These are phyloP conservation scores for Brassica hybrid DNA, from an alignment of 441 rosid genomes.

Conservation along the genomic window DNA sequence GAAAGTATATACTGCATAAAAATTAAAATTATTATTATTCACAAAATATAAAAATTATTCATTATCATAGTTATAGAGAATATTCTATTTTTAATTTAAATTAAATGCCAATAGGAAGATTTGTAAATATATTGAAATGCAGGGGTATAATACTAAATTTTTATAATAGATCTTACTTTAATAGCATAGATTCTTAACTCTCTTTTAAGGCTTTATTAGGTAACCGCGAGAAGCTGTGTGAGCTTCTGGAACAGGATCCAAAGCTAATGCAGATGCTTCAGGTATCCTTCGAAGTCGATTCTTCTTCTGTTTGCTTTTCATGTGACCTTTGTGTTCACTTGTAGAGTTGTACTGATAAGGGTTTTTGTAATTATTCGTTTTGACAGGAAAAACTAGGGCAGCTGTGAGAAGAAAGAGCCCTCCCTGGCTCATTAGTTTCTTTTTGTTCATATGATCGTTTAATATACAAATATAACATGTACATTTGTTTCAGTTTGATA, in stretches of 20 bases:
- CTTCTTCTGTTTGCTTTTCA: background rate
- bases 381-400: constrained; percentile 74
- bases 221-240: constrained; percentile 91
- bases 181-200: constrained; percentile 27
- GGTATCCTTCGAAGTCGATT: constrained; percentile 48
- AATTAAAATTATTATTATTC: too few species aligned
- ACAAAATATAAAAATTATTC: too few species aligned
- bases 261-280: constrained; percentile 98
- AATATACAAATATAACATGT: constrained; percentile 27
- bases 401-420: constrained; percentile 45
- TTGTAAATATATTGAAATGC: too few species aligned
- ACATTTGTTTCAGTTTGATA: constrained; percentile 33
- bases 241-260: constrained; percentile 96
- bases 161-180: too few species aligned
- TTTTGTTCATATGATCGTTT: constrained; percentile 10
- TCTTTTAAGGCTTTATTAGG: constrained; percentile 74
- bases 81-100: too few species aligned
- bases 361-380: constrained; percentile 28
- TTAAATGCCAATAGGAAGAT: too few species aligned
- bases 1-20: too few species aligned
- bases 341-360: constrained; percentile 19
- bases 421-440: constrained; percentile 15
- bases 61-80: too few species aligned
- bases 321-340: constrained; percentile 19
- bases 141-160: too few species aligned